Conservation (phyloP, 2,329 filamentous ascomycete genomes). For the Fusarium acutatum region DNA sequence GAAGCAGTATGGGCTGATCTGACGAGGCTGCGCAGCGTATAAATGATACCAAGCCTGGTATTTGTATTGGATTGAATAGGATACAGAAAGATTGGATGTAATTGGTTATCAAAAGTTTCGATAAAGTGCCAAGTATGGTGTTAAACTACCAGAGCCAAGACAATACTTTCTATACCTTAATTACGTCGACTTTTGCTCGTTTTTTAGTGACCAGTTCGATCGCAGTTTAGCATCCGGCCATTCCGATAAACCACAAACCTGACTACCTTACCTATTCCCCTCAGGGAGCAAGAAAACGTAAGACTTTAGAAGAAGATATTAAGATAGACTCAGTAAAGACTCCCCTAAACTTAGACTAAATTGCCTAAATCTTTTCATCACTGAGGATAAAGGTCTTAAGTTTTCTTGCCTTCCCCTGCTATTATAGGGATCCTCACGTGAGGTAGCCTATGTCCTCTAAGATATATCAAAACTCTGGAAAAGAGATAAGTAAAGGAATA, state of each 20-base stretch:
- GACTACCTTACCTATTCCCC: not conserved
- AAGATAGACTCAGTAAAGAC: too few relatives aligned
- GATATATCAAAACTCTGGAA: not conserved
- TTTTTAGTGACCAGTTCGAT: not conserved
- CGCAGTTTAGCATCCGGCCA: conserved; percentile 1
- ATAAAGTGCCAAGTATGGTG: not conserved
- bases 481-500: not conserved
- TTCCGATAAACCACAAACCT: not conserved
- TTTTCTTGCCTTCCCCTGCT: too few relatives aligned
- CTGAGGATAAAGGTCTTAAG: too few relatives aligned
- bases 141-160: not conserved
- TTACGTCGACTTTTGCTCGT: not conserved
- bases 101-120: not conserved
- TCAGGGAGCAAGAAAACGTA: too few relatives aligned
- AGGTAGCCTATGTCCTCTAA: not conserved
- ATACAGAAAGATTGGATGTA: not conserved
- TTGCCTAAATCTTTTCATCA: too few relatives aligned
- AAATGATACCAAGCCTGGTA: not conserved
- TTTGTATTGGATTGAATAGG: not conserved
- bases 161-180: not conserved
- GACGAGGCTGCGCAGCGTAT: conserved; percentile 3
- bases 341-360: too few relatives aligned
- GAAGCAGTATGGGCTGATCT: conserved; percentile 5
- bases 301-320: too few relatives aligned
- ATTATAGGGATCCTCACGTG: not conserved